These are phyloP conservation scores for Neurospora sp. DNA, from an alignment of 495 filamentous ascomycete species.

Conservation along the genomic window DNA sequence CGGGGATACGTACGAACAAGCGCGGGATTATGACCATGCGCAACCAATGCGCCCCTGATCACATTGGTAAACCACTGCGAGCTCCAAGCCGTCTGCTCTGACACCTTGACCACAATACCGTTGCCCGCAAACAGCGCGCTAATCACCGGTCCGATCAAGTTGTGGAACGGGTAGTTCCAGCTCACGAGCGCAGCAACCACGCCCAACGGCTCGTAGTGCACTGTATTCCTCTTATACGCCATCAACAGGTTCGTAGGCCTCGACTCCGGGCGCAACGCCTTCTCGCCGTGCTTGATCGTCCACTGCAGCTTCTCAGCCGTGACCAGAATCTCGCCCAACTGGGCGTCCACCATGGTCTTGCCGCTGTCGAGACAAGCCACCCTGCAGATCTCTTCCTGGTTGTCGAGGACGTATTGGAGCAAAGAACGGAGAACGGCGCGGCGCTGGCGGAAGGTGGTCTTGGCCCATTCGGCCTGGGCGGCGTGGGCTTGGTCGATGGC, in stretches of 20 bases:
- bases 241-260: conserved; percentile 80
- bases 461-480: conserved; percentile 74
- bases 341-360: conserved; percentile 90
- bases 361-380: conserved; percentile 92
- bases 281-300: conserved; percentile 87
- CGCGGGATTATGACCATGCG: conserved; percentile 73
- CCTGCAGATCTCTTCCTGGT: conserved; percentile 78
- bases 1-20: conserved; percentile 44
- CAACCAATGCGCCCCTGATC: conserved; percentile 62
- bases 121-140: conserved; percentile 89
- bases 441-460: conserved; percentile 66
- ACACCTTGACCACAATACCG: conserved; percentile 80
- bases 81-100: conserved; percentile 89
- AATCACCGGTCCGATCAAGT: conserved; percentile 84
- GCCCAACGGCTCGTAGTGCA: conserved; percentile 84
- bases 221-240: conserved; percentile 90
- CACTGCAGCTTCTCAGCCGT: conserved; percentile 89
- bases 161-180: conserved; percentile 97
- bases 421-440: conserved; percentile 73
- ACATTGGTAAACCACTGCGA: conserved; percentile 70
- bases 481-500: conserved; percentile 61
- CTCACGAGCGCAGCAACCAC: conserved; percentile 87
- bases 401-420: conserved; percentile 73
- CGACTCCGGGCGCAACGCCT: conserved; percentile 57
- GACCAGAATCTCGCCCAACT: conserved; percentile 87